Evolutionary conservation across 441 rosid genomes (phyloP), one percentile per base, ranked within the genome.

Genomic region (Viola pubescens): DNA sequence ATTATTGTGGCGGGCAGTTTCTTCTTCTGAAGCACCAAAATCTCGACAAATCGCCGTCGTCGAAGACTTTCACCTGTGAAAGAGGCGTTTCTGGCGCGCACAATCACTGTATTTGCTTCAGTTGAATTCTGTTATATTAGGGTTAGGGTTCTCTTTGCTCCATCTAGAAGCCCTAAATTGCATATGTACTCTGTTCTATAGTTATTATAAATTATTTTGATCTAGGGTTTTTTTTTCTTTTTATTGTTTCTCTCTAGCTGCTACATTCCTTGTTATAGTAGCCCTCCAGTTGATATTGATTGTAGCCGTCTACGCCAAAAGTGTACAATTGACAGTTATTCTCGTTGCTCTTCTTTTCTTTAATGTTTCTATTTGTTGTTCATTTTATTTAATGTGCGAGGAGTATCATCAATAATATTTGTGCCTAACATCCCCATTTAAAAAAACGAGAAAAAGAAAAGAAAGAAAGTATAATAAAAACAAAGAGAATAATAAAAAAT

Each of bases 291-390:
- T 26, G 34, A 26, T 13, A 11, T 54, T 54, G 10, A 62, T 61
- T 57, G 73, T 59, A 74, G 62, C 64, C 48, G 9, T 60, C 64
- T 70, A 52, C 63, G 19, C 58, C 52, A 41, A 56, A 40, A 61
- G 72, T 81, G 78, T 73, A 76, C 70, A 67, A 67, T 73, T 66
- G 62, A 67, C 79, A 38, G 65, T 71, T 62, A 71, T 68, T 60
- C 59, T 71, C 39, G 53, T 75, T 70, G 12, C 37, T 64, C 14
- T 42, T 42, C 64, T 39, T 51, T 72, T 42, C 39, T 16, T 52
- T 51, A 58, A 37, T 56, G 4, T 49, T 13, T 41, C 66, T 70
- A 11, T 65, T 67, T 48, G 38, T 58, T 75, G 59, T 4, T 48
- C 11, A 12, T 69, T 59, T 50, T 67, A 39, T 38, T 56, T 8